Conservation (phyloP, 331 rosid genomes). For the Quercus phellos region DNA sequence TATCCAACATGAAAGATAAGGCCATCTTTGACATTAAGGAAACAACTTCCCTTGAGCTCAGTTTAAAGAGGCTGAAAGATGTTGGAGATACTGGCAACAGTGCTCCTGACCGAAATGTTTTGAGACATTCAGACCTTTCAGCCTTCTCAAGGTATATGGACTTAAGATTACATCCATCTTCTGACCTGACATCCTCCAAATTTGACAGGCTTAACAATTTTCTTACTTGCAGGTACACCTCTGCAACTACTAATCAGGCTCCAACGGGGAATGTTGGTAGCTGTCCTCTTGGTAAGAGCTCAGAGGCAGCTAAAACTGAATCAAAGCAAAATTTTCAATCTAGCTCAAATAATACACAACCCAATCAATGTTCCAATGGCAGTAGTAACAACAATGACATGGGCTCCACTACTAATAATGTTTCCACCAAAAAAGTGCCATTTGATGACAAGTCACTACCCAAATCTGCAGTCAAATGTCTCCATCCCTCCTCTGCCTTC, state of each 20-base stretch:
- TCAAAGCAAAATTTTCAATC: slow-evolving; percentile 5
- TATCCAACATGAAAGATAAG: background rate
- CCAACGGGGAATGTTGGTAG: slow-evolving; percentile 20
- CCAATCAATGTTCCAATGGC: slow-evolving; percentile 20
- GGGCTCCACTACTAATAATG: slow-evolving; percentile 16
- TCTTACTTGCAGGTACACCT: slow-evolving; percentile 20
- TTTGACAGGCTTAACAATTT: background rate
- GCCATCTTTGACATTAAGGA: slow-evolving; percentile 14
- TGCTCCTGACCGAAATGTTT: slow-evolving; percentile 22
- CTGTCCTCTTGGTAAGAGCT: slow-evolving; percentile 26
- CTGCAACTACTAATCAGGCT: slow-evolving; percentile 17
- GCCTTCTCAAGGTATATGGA: slow-evolving; percentile 32
- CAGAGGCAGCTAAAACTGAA: slow-evolving; percentile 23
- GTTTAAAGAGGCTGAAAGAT: slow-evolving; percentile 26
- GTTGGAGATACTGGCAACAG: slow-evolving; percentile 14
- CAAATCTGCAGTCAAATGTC: slow-evolving; percentile 2
- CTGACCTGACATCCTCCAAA: background rate
- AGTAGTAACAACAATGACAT: slow-evolving; percentile 23
- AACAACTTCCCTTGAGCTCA: slow-evolving; percentile 21
- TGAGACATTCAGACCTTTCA: slow-evolving; percentile 22
- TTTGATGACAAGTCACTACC: slow-evolving; percentile 11
- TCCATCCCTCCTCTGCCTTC: slow-evolving; percentile 14
- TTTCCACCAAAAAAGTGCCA: slow-evolving; percentile 8
- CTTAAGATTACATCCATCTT: background rate
- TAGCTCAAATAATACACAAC: slow-evolving; percentile 12